phyloP scores from a whole-genome alignment of 1,139 yeast genomes.

The Meyerozyma elateridarum region DNA sequence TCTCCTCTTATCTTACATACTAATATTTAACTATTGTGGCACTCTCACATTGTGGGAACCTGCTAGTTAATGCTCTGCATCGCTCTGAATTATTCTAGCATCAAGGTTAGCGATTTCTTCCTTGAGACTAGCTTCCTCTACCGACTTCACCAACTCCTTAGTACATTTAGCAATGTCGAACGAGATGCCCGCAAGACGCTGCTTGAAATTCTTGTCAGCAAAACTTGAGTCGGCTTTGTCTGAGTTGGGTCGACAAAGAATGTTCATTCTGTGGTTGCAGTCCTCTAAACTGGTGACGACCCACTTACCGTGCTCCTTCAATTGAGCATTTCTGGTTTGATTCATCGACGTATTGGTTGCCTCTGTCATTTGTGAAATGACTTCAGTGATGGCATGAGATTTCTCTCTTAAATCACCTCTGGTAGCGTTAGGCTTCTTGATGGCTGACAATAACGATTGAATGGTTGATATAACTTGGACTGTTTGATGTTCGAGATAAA shows the following conservation, averaged over 20 bases:
- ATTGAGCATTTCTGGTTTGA: slow-evolving; percentile 75
- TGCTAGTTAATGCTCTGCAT: no score
- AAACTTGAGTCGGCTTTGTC: slow-evolving; percentile 55
- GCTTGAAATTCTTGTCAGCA: slow-evolving; percentile 88
- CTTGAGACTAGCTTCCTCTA: slow-evolving; percentile 86
- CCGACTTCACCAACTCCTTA: slow-evolving; percentile 90
- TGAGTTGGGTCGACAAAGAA: slow-evolving; percentile 47
- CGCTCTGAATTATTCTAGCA: slow-evolving; percentile 23
- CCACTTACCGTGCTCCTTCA: slow-evolving; percentile 89
- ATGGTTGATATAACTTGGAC: slow-evolving; percentile 88
- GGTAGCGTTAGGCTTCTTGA: slow-evolving; percentile 71
- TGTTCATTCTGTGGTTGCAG: slow-evolving; percentile 75
- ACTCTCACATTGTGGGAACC: no score
- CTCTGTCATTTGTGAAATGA: slow-evolving; percentile 82
- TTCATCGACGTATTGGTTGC: slow-evolving; percentile 88
- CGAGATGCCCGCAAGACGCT: slow-evolving; percentile 90
- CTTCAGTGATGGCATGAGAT: slow-evolving; percentile 68
- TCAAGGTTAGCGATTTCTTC: slow-evolving; percentile 62
- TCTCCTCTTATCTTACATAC: no score
- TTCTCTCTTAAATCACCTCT: slow-evolving; percentile 70
- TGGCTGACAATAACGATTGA: slow-evolving; percentile 72
- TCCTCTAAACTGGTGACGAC: slow-evolving; percentile 83
- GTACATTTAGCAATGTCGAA: slow-evolving; percentile 96
- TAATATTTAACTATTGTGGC: no score
- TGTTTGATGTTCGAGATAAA: slow-evolving; percentile 90